phyloP scores from a whole-genome alignment of 1,284 basidiomycete species.

The Pseudozyma pruni region DNA sequence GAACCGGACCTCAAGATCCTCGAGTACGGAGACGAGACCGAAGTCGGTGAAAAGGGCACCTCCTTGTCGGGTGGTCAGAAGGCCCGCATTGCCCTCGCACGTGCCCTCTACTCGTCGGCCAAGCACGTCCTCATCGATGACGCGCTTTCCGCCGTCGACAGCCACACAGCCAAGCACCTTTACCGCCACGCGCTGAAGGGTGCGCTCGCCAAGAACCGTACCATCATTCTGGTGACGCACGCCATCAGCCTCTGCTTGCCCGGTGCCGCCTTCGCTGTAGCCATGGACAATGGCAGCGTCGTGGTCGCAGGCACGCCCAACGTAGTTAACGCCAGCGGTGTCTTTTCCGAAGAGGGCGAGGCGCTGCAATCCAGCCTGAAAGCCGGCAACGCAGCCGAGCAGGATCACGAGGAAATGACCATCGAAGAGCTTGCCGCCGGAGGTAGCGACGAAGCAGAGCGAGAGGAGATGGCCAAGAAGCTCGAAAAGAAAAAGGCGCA shows the following conservation, averaged over 20 bases:
- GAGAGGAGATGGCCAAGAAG: constrained; percentile 54
- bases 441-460: constrained; percentile 46
- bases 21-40: constrained; percentile 92
- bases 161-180: constrained; percentile 82
- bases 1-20: constrained; percentile 85
- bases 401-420: constrained; percentile 41
- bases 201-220: constrained; percentile 75
- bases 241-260: constrained; percentile 81
- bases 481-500: constrained; percentile 56
- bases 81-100: constrained; percentile 77
- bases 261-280: constrained; percentile 76
- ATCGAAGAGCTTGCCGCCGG: constrained; percentile 61
- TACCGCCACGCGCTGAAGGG: constrained; percentile 77
- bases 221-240: constrained; percentile 85
- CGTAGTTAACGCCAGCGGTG: constrained; percentile 62
- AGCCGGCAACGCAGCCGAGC: constrained; percentile 14
- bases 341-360: constrained; percentile 51
- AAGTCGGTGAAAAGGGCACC: constrained; percentile 83
- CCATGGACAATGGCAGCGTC: constrained; percentile 79
- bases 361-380: constrained; percentile 42
- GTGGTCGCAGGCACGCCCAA: constrained; percentile 76
- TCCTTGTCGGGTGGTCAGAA: constrained; percentile 89
- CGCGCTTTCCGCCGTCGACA: constrained; percentile 87
- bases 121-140: constrained; percentile 88
- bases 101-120: constrained; percentile 92